Conservation (phyloP, 352 stramenopile genomes). For the Poterioochromonas sp. region DNA sequence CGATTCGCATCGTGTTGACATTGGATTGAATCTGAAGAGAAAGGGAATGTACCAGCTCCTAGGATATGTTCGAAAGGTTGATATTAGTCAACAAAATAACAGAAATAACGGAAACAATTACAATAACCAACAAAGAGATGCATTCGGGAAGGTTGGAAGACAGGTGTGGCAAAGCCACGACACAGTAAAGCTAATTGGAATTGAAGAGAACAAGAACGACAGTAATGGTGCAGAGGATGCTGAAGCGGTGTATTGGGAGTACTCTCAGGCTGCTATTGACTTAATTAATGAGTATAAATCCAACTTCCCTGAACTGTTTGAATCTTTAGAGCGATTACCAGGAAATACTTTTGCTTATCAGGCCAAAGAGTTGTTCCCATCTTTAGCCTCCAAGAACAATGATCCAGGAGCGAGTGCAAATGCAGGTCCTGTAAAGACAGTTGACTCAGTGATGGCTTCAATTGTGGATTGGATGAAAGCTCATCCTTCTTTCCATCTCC, state of each 20-base stretch:
- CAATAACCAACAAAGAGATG: not conserved
- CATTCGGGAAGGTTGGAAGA: conserved; percentile 14
- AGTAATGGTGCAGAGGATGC: conserved; percentile 48
- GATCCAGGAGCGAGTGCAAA: no score
- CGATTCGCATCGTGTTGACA: conserved; percentile 76
- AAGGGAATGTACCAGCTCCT: conserved; percentile 67
- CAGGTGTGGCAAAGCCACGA: conserved; percentile 39
- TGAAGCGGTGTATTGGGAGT: conserved; percentile 78
- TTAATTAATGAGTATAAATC: conserved; percentile 83
- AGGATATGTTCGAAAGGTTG: conserved; percentile 66
- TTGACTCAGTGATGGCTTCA: conserved; percentile 51
- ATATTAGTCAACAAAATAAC: conserved; percentile 28
- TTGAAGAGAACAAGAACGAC: conserved; percentile 42
- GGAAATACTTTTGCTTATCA: conserved; percentile 76
- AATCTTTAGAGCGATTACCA: conserved; percentile 64
- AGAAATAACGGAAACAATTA: conserved; percentile 11
- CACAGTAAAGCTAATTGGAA: conserved; percentile 44
- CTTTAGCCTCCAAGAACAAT: not conserved
- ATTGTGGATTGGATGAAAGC: conserved; percentile 83
- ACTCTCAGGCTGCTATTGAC: conserved; percentile 82
- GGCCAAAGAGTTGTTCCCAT: conserved; percentile 67
- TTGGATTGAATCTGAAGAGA: conserved; percentile 77
- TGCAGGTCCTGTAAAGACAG: not conserved
- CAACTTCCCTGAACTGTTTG: conserved; percentile 83
- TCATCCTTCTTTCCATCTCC: conserved; percentile 74